phyloP scores from a whole-genome alignment of 2,329 filamentous ascomycete genomes.

The Paracorniculantispora psalliotae region DNA sequence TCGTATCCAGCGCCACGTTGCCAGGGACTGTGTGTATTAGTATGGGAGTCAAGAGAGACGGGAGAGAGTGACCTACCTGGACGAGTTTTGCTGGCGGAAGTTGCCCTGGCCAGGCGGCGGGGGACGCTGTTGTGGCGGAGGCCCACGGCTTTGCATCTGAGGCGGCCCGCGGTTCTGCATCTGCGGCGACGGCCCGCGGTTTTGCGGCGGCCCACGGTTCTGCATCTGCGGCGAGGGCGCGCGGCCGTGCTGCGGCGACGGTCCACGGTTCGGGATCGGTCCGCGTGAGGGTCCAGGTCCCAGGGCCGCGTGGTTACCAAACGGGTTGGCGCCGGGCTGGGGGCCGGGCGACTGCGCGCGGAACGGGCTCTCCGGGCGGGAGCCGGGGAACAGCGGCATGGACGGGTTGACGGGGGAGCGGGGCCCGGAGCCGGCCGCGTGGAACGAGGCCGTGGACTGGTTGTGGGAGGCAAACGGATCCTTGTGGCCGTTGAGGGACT shows the following conservation, averaged over 20 bases:
- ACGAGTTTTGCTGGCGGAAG: conserved; percentile 32
- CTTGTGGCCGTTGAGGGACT: conserved; percentile 34
- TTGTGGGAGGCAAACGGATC: conserved; percentile 29
- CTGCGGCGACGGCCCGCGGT: conserved; percentile 4
- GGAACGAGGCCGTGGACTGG: conserved; percentile 24
- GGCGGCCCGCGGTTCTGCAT: neutral
- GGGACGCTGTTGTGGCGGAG: conserved; percentile 23
- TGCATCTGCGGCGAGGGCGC: conserved; percentile 8
- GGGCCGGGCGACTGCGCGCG: conserved; percentile 31
- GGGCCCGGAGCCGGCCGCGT: conserved; percentile 25
- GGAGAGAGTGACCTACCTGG: conserved; percentile 27
- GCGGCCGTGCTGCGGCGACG: conserved; percentile 5
- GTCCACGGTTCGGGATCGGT: conserved; percentile 9
- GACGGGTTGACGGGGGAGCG: conserved; percentile 38
- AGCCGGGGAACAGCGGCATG: conserved; percentile 38
- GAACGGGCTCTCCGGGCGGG: conserved; percentile 32
- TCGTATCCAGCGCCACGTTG: conserved; percentile 43
- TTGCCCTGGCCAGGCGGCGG: conserved; percentile 19
- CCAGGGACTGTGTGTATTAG: conserved; percentile 34
- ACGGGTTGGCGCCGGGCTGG: conserved; percentile 17
- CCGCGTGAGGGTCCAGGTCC: conserved; percentile 8
- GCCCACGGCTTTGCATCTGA: neutral
- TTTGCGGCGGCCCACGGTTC: neutral
- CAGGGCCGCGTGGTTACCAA: conserved; percentile 17
- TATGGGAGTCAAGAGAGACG: neutral